phyloP scores from a whole-genome alignment of 164 flowering plant genomes.

The Vitis cinerea region DNA sequence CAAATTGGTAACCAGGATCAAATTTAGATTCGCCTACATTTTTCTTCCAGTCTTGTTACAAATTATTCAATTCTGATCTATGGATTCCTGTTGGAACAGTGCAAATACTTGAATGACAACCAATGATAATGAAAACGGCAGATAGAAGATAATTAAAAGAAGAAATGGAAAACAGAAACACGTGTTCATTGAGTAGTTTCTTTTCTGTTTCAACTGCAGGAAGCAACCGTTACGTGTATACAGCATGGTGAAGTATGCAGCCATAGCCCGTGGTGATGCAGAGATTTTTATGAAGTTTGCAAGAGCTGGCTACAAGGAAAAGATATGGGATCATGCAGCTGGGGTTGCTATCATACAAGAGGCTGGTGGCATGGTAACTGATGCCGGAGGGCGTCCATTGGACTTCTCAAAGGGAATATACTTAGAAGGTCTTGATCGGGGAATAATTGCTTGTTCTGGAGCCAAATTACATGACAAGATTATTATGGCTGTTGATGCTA shows the following conservation, averaged over 20 bases:
- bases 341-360: conserved; percentile 80
- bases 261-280: conserved; percentile 93
- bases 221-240: conserved; percentile 81
- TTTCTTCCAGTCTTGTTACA: background rate
- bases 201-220: conserved; percentile 33
- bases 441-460: conserved; percentile 84
- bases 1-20: background rate
- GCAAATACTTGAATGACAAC: too few relatives aligned
- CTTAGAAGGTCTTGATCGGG: conserved; percentile 90
- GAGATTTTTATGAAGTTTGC: conserved; percentile 92
- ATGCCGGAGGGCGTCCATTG: conserved; percentile 74
- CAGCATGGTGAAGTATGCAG: conserved; percentile 92
- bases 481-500: conserved; percentile 74
- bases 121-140: background rate
- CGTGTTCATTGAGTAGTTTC: too few relatives aligned
- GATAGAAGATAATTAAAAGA: background rate
- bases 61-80: background rate
- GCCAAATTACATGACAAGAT: conserved; percentile 66
- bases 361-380: conserved; percentile 93
- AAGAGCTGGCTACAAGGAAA: conserved; percentile 86
- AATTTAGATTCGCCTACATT: background rate
- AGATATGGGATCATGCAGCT: conserved; percentile 99
- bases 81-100: background rate
- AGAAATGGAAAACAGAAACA: too few relatives aligned
- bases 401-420: conserved; percentile 78